Conservation (phyloP, 208 protist genomes). For the Blastocrithidia nonstop region DNA sequence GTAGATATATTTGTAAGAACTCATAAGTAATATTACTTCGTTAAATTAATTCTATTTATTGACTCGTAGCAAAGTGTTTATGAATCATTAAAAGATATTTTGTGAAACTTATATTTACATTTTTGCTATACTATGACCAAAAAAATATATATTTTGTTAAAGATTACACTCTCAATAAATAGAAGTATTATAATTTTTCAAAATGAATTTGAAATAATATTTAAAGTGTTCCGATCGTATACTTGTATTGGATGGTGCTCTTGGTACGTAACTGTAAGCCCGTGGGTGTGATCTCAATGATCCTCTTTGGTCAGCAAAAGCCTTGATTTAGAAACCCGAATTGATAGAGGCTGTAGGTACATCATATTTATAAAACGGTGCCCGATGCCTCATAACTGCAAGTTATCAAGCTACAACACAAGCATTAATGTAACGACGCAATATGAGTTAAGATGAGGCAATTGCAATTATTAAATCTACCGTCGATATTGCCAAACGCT, state of each 20-base stretch:
- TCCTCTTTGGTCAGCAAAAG: constrained; percentile 49
- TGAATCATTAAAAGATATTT: no score
- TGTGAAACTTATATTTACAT: no score
- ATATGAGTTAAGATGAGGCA: constrained; percentile 11
- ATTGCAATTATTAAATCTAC: constrained; percentile 15
- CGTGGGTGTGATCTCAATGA: constrained; percentile 22
- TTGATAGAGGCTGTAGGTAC: constrained; percentile 16
- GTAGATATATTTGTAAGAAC: no score
- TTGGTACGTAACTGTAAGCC: constrained; percentile 37
- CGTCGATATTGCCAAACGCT: constrained; percentile 17
- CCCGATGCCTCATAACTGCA: constrained; percentile 39
- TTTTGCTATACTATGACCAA: no score
- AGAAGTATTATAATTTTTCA: no score
- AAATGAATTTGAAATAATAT: no score
- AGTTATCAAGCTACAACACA: constrained; percentile 42
- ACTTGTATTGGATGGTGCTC: constrained; percentile 34
- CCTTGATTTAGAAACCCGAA: constrained; percentile 17
- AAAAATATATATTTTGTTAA: no score
- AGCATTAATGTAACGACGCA: constrained; percentile 19
- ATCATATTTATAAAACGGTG: constrained; percentile 19
- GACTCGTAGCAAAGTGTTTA: no score
- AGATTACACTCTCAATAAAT: no score
- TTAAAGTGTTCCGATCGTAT: no score
- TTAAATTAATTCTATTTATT: no score
- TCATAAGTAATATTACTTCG: no score